phyloP scores from a whole-genome alignment of 306 rosid species.

The Castanospermum australe region DNA sequence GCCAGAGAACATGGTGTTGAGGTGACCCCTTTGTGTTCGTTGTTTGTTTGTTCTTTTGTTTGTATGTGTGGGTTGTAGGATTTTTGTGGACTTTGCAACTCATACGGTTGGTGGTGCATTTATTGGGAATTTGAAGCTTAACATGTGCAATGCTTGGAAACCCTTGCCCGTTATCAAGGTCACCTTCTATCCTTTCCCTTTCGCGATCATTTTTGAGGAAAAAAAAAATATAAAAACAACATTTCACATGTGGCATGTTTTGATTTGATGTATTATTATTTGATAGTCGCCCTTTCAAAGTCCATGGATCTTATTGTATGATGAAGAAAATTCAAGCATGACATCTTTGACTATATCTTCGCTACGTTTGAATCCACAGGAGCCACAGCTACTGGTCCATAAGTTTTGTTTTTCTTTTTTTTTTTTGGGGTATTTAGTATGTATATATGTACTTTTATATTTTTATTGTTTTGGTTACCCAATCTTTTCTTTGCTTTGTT shows the following conservation, averaged over 20 bases:
- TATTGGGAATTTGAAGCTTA: conserved; percentile 40
- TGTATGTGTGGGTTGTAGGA: conserved; percentile 23
- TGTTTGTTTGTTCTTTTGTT: conserved; percentile 30
- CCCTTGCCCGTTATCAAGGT: neutral
- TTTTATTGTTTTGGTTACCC: neutral
- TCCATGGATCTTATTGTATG: neutral
- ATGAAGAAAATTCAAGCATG: conserved; percentile 17
- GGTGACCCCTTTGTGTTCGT: conserved; percentile 23
- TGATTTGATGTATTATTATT: conserved; percentile 11
- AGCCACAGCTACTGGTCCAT: neutral
- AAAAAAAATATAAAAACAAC: conserved; percentile 14
- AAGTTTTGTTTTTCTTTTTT: neutral
- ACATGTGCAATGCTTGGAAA: conserved; percentile 40
- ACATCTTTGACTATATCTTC: conserved; percentile 30
- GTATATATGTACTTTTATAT: neutral
- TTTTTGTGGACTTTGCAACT: conserved; percentile 35
- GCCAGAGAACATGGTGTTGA: conserved; percentile 46
- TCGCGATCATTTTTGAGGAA: neutral
- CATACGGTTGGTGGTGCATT: conserved; percentile 55
- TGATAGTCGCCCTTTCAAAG: neutral
- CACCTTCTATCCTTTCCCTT: conserved; percentile 2
- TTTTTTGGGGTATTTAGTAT: too few relatives aligned
- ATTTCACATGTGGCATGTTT: conserved; percentile 22
- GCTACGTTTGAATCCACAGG: neutral
- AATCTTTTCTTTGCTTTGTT: neutral